Percentiles rank a stretch among this genome's conserved stretches.
These are phyloP conservation scores for Sanguinoderma infundibulare DNA, from an alignment of 1,284 basidiomycete genomes.

Conservation along the genomic window DNA sequence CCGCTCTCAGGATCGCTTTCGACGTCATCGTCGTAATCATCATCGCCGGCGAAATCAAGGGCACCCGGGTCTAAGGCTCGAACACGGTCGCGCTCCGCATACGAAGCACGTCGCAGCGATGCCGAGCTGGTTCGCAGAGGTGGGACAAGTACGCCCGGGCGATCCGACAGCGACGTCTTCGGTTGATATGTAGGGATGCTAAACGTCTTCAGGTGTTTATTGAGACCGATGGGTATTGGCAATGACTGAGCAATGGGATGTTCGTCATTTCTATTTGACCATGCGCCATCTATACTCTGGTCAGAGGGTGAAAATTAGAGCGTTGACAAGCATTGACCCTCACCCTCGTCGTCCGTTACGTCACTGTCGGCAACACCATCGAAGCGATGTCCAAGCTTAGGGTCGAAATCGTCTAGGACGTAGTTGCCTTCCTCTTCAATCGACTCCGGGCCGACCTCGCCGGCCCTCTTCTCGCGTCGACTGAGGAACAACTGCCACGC, in stretches of 20 bases:
- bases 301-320: not conserved
- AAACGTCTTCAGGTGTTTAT: constrained; percentile 37
- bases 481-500: constrained; percentile 67
- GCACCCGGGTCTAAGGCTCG: constrained; percentile 70
- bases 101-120: constrained; percentile 59
- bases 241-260: constrained; percentile 53
- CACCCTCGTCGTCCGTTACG: constrained; percentile 29
- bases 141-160: constrained; percentile 34
- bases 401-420: constrained; percentile 21
- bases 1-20: constrained; percentile 34
- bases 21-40: constrained; percentile 45
- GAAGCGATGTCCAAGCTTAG: constrained; percentile 14
- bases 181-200: constrained; percentile 59
- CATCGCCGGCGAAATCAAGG: constrained; percentile 61
- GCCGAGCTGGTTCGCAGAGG: constrained; percentile 44
- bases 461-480: constrained; percentile 41
- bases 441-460: constrained; percentile 37
- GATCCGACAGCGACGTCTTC: constrained; percentile 48
- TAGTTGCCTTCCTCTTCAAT: constrained; percentile 52
- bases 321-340: constrained; percentile 18
- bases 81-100: constrained; percentile 67
- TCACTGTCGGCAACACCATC: constrained; percentile 38
- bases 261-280: constrained; percentile 12
- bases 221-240: constrained; percentile 59
- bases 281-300: constrained; percentile 15